Evolutionary conservation across 1,284 basidiomycete genomes (phyloP).

Genomic region (Ganoderma meredithae): DNA sequence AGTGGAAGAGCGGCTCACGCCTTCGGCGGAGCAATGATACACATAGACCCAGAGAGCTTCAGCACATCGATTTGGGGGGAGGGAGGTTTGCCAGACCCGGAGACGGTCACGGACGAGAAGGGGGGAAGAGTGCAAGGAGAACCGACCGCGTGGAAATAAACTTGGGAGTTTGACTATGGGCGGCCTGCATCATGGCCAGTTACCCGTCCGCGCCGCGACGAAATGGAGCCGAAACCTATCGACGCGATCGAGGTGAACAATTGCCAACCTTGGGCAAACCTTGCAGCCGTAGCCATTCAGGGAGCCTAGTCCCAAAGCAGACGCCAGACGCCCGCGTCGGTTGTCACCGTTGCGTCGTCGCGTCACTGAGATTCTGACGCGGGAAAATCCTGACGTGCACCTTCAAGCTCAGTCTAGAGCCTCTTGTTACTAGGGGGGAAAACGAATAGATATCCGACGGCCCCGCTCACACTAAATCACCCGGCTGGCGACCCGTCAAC

Average conservation of each 20-base stretch:
- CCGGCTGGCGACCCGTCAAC: constrained; percentile 33
- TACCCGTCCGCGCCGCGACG: constrained; percentile 26
- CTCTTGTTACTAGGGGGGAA: constrained; percentile 33
- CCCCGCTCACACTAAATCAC: constrained; percentile 29
- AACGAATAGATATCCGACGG: constrained; percentile 26
- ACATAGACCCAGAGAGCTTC: constrained; percentile 39
- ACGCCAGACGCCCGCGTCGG: constrained; percentile 31
- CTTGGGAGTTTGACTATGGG: constrained; percentile 26
- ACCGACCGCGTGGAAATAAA: constrained; percentile 35
- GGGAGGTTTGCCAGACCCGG: constrained; percentile 36
- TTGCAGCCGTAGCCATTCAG: constrained; percentile 34
- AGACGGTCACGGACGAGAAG: constrained; percentile 34
- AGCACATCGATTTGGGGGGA: constrained; percentile 40
- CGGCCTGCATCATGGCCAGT: constrained; percentile 37
- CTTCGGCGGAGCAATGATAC: constrained; percentile 40
- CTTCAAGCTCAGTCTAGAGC: constrained; percentile 32
- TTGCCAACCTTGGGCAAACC: constrained; percentile 32
- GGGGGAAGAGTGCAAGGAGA: constrained; percentile 33
- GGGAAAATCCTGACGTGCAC: constrained; percentile 28
- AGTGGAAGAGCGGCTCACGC: constrained; percentile 37
- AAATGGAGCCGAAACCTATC: constrained; percentile 37
- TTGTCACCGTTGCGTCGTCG: constrained; percentile 19
- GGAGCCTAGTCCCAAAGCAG: constrained; percentile 34
- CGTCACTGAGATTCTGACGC: constrained; percentile 31
- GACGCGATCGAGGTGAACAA: constrained; percentile 35